Base-by-base conservation (phyloP, 176 grass and related monocot species). In the Neostapfia colusana region DNA sequence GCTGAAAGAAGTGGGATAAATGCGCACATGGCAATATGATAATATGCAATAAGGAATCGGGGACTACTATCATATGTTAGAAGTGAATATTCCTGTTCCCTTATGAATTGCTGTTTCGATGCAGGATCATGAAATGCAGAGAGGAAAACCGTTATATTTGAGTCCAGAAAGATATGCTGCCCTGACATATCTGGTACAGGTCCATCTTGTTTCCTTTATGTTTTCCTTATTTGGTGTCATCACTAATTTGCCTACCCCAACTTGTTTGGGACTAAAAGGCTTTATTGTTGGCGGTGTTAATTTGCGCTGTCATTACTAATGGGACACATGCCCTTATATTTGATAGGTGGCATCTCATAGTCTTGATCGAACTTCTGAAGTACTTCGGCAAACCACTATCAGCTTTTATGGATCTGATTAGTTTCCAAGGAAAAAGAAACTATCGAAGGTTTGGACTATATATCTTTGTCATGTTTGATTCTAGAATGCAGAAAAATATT, bases 291-390 rank as follows among this genome's bases (percentile, higher is more conserved):
- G 31, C 3, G 31, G 31, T 31, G 31, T 3, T 31, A 60, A 54
- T 69, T 57, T 73, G 15, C 46, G 23, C 37, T 40, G 27, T 40
- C 2, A 44, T 75, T 60, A 26, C 51, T 53, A 67, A 70, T 84
- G 63, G 50, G 65, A 44, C 54, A 76, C 71, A 78, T 68, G 34
- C 13, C 63, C 13, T 73, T 17, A 78, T 69, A 74, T 80, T 25
- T 69, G 21, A 81, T 86, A 97, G 96, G 87, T 99, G 85, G 96
- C 92, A 73, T 99, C 96, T 66, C 96, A 99, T 87, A 94, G 89
- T 58, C 92, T 99, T 78, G 96, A 95, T 62, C 74, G 87, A 46
- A 92, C 87, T 78, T 95, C 96, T 60, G 96, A 99, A 89, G 92
- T 99, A 51, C 89, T 99, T 72, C 85, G 96, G 63, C 92, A 99